Evolutionary conservation across 495 filamentous ascomycete species (phyloP).

Genomic region (Aspergillus hancockii): DNA sequence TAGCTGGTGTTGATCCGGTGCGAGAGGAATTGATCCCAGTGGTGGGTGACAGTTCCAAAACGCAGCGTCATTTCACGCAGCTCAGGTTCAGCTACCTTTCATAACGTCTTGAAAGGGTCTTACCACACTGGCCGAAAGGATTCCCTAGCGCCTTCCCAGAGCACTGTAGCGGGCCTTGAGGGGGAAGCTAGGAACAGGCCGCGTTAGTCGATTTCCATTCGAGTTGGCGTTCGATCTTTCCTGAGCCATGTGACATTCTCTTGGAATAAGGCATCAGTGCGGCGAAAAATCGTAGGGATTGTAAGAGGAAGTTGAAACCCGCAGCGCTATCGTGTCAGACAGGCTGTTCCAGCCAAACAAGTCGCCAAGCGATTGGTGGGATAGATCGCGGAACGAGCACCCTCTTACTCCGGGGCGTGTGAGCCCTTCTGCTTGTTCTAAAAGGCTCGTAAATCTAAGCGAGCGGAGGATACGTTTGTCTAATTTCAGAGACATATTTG

Average conservation of each 20-base stretch:
- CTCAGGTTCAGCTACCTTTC: not conserved
- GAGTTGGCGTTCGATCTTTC: not conserved
- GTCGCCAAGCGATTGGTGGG: not conserved
- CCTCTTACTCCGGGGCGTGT: not conserved
- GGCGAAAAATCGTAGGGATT: not conserved
- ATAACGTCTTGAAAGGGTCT: not conserved
- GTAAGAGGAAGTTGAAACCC: not conserved
- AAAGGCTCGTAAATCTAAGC: not conserved
- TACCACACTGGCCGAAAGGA: slow-evolving; percentile 1
- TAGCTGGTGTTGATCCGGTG: slow-evolving; percentile 6
- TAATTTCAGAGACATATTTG: slow-evolving; percentile 9
- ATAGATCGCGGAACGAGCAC: not conserved
- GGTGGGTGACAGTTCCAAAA: slow-evolving; percentile 10
- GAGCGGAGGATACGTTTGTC: slow-evolving; percentile 3
- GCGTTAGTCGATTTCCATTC: slow-evolving; percentile 1
- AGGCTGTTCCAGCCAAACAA: not conserved
- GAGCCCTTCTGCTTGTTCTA: not conserved
- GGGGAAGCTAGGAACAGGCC: slow-evolving; percentile 7
- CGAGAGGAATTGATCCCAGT: slow-evolving; percentile 21
- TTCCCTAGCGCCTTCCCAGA: not conserved
- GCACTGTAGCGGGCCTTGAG: slow-evolving; percentile 2
- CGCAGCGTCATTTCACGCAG: slow-evolving; percentile 6
- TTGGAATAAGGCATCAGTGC: slow-evolving; percentile 3
- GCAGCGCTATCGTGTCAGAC: not conserved
- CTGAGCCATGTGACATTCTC: not conserved